Conservation (phyloP, 257 asterid species). For the Nyctanthes arbortristis region DNA sequence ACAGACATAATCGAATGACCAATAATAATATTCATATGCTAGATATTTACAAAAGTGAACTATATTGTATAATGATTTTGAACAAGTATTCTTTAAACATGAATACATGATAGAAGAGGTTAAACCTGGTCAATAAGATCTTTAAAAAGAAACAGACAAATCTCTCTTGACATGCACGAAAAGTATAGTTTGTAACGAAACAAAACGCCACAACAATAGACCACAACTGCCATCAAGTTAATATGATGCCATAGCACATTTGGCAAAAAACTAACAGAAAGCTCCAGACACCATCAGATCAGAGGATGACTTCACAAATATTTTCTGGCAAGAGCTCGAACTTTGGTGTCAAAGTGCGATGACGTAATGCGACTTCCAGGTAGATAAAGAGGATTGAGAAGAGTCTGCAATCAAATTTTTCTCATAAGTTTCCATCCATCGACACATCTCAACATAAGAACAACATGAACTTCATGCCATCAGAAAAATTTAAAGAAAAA, state of each 20-base stretch:
- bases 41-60: not conserved
- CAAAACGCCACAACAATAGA: conserved; percentile 13
- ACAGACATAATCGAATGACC: no score
- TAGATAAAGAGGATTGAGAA: conserved; percentile 90
- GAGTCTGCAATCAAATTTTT: conserved; percentile 61
- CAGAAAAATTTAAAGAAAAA: not conserved
- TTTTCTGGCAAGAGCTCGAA: conserved; percentile 90
- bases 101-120: no score
- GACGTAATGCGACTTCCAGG: conserved; percentile 96
- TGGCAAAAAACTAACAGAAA: conserved; percentile 23
- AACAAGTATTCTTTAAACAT: not conserved
- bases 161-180: conserved; percentile 7
- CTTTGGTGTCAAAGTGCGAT: conserved; percentile 97
- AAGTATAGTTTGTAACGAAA: conserved; percentile 9
- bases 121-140: conserved; percentile 10
- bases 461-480: not conserved
- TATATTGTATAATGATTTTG: not conserved
- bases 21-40: not conserved
- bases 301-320: conserved; percentile 52
- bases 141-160: conserved; percentile 15
- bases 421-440: conserved; percentile 15
- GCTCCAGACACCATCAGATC: conserved; percentile 23
- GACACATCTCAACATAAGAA: conserved; percentile 12
- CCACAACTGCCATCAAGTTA: no score
- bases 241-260: conserved; percentile 32